Base-by-base conservation (phyloP, 768 basidiomycete genomes). In the Phlebiopsis gigantea region DNA sequence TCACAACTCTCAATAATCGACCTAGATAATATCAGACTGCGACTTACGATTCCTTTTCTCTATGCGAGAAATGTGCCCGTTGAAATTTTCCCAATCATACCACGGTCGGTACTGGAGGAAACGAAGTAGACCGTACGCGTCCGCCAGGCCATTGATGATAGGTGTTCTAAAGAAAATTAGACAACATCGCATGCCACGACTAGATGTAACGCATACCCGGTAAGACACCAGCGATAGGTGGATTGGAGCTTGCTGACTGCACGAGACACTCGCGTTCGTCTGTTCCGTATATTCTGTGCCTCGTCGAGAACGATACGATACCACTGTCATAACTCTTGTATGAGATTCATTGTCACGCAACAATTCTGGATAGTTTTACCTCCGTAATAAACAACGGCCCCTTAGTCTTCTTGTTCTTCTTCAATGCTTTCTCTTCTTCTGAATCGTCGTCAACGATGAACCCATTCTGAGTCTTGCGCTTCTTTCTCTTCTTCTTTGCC, bases 141-240 rank as follows among this genome's bases (percentile, higher is more conserved):
- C 88, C 0, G 67, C 64, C 19, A 88, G 73, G 12, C 69, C 66
- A 62, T 89, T 90, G 53, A 84, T 77, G 58, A 89, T 82, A 0
- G 84, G 83, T 0, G 85, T 87, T 1, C 83, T 80, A 43, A 2
- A 24, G 53, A 31, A 39, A 3, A 39, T 24, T 25, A 25, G 21
- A 12, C 19, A 39, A 46, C 3, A 31, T 21, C 5, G 3, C 3
- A 9, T 26, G 17, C 15, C 30, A 29, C 4, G 21, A 19, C 8
- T 7, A 28, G 47, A 39, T 22, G 53, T 45, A 15, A n/a, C 4
- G 49, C 73, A 19, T 65, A 79, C 77, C 83, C 84, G 24, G 85
- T 88, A 8, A 88, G 70, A 60, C 79, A 80, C 89, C 89, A 90
- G 39, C 85, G 76, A 65, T 83, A 78, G 17, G 63, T 73, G 0